A percentile compares a stretch with the other conserved stretches of the same genome.
Evolutionary conservation across 139 green algal genomes (phyloP).

Genomic region (Penium margaritaceum): DNA sequence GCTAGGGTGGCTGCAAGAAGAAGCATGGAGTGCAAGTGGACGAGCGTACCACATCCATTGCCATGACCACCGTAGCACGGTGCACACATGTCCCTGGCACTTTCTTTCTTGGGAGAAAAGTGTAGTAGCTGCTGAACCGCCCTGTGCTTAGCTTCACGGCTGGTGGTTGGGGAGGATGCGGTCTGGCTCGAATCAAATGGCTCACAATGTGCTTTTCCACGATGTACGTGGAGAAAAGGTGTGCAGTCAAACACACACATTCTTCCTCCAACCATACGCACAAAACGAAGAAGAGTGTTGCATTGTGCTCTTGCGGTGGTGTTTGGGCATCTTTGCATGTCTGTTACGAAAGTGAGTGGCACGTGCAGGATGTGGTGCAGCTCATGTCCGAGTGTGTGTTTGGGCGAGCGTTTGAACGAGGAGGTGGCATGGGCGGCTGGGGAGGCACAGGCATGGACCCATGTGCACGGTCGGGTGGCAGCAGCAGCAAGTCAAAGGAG

Average conservation of each 20-base stretch:
- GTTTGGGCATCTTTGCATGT: background rate
- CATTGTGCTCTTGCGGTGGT: background rate
- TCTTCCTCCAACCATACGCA: background rate
- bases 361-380: constrained; percentile 41
- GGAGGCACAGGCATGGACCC: too few relatives aligned
- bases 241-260: background rate
- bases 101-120: too few relatives aligned
- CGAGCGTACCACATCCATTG: background rate
- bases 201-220: background rate
- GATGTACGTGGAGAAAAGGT: too few relatives aligned
- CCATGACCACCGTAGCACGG: background rate
- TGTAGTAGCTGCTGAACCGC: background rate
- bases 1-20: background rate
- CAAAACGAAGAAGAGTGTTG: background rate
- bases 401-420: constrained; percentile 36
- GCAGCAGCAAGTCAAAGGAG: constrained; percentile 38
- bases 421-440: too few relatives aligned
- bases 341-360: constrained; percentile 2
- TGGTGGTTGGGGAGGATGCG: background rate
- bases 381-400: constrained; percentile 47
- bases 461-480: constrained; percentile 5
- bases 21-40: background rate
- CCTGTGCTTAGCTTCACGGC: too few relatives aligned
- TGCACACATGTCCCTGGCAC: background rate
- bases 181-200: background rate